Evolutionary conservation across 2,329 filamentous ascomycete genomes (phyloP).

Genomic region (Aaosphaeria arxii): DNA sequence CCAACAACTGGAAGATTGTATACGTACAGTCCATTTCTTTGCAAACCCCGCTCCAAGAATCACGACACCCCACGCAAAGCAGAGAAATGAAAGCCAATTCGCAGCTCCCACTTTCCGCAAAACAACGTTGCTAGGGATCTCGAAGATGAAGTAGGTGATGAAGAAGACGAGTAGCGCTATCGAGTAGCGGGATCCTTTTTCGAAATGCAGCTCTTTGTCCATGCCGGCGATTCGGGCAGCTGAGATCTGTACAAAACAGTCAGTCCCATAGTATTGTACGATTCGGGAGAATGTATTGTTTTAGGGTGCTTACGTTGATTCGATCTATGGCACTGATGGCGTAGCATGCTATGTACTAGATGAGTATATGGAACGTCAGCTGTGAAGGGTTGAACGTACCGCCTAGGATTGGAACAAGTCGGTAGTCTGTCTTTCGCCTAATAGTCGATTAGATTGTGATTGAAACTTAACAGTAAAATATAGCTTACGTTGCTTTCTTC

Average conservation of each 20-base stretch:
- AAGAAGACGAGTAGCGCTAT: slow-evolving; percentile 53
- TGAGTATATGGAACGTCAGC: not conserved
- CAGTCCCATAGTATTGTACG: not conserved
- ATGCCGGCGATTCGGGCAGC: slow-evolving; percentile 43
- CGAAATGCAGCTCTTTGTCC: slow-evolving; percentile 42
- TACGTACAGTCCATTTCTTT: slow-evolving; percentile 12
- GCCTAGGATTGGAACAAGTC: slow-evolving; percentile 25
- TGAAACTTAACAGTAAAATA: not conserved
- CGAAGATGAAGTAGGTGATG: slow-evolving; percentile 51
- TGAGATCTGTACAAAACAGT: slow-evolving; percentile 5
- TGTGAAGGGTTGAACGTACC: slow-evolving; percentile 5
- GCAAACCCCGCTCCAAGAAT: slow-evolving; percentile 15
- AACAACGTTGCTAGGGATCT: slow-evolving; percentile 51
- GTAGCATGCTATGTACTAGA: slow-evolving; percentile 10
- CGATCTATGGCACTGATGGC: slow-evolving; percentile 18
- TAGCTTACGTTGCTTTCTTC: slow-evolving; percentile 12
- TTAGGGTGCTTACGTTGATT: slow-evolving; percentile 11
- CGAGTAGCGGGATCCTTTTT: slow-evolving; percentile 44
- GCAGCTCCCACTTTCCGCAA: slow-evolving; percentile 36
- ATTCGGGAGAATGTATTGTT: not conserved
- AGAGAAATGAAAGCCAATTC: slow-evolving; percentile 18
- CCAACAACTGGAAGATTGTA: not conserved
- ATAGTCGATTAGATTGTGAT: slow-evolving; percentile 4
- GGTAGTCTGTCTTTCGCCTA: slow-evolving; percentile 26
- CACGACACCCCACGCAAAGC: slow-evolving; percentile 18